Conservation (phyloP, 805 yeast species). For the Kodamaea laetipori region DNA sequence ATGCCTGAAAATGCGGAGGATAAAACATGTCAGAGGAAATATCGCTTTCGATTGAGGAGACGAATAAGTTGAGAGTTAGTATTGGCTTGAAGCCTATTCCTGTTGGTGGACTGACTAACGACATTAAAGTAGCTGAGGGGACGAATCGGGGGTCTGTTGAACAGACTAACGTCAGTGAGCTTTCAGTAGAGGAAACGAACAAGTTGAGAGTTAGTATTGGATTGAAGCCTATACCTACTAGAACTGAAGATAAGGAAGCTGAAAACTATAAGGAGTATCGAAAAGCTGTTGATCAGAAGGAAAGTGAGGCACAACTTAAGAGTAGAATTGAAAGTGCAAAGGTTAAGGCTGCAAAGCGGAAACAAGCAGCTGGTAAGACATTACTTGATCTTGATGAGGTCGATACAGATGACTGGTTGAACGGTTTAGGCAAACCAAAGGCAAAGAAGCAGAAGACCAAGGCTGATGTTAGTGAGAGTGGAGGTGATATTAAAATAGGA, state of each 20-base stretch:
- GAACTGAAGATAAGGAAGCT: background rate
- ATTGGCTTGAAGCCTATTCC: constrained; percentile 45
- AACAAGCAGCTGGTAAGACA: constrained; percentile 24
- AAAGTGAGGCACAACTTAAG: background rate
- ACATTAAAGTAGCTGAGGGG: background rate
- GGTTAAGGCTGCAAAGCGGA: constrained; percentile 17
- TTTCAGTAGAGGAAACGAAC: constrained; percentile 40
- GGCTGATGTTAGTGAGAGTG: constrained; percentile 6
- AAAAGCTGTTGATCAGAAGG: background rate
- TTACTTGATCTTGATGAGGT: constrained; percentile 29
- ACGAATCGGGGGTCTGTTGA: too few species aligned
- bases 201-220: constrained; percentile 42
- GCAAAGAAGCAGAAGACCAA: constrained; percentile 3
- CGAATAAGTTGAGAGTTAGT: constrained; percentile 42
- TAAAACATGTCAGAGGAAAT: constrained; percentile 5
- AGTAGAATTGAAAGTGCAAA: constrained; percentile 6
- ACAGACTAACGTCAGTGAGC: background rate
- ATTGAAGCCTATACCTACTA: constrained; percentile 36
- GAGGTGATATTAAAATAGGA: constrained; percentile 33
- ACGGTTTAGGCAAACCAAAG: constrained; percentile 28
- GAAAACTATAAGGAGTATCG: background rate
- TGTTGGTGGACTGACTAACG: background rate
- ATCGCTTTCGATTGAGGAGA: constrained; percentile 29
- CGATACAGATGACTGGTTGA: constrained; percentile 45
- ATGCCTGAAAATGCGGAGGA: constrained; percentile 3